These are phyloP conservation scores for Rhynchospora tenuis DNA, from an alignment of 176 grass and related monocot genomes.

Conservation along the genomic window DNA sequence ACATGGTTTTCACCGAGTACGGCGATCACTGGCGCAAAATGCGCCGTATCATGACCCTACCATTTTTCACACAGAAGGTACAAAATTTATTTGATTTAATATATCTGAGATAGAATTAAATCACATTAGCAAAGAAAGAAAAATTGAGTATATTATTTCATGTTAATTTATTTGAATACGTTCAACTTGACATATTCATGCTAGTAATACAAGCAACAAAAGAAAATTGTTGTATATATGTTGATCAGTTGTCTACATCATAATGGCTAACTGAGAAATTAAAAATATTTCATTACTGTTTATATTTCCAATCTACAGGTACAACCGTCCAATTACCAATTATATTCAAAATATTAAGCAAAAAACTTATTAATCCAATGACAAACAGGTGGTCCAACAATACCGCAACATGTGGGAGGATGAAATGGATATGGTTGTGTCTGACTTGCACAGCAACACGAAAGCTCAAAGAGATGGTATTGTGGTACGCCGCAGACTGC, in stretches of 20 bases:
- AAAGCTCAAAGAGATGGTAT: constrained; percentile 36
- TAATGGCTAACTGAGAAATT: not conserved
- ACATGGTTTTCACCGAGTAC: constrained; percentile 97
- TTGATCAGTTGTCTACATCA: not conserved
- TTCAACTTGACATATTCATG: not conserved
- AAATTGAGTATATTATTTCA: not conserved
- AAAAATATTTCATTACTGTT: not conserved
- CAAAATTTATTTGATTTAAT: not conserved
- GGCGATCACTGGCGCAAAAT: constrained; percentile 98
- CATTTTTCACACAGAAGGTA: constrained; percentile 90
- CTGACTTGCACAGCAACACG: constrained; percentile 42
- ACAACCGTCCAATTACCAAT: not conserved
- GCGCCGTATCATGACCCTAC: constrained; percentile 95
- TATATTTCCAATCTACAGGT: not conserved
- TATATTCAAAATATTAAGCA: not conserved
- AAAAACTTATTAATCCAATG: not conserved
- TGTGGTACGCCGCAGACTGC: constrained; percentile 52
- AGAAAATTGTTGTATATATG: not conserved
- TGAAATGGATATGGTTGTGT: constrained; percentile 65
- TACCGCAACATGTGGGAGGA: constrained; percentile 76
- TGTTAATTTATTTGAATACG: not conserved
- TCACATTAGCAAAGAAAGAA: not conserved
- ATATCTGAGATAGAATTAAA: not conserved
- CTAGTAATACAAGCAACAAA: not conserved
- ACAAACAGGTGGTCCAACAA: constrained; percentile 53